These are phyloP conservation scores for Scutellaria baicalensis DNA, from an alignment of 257 asterid species.

Conservation along the genomic window DNA sequence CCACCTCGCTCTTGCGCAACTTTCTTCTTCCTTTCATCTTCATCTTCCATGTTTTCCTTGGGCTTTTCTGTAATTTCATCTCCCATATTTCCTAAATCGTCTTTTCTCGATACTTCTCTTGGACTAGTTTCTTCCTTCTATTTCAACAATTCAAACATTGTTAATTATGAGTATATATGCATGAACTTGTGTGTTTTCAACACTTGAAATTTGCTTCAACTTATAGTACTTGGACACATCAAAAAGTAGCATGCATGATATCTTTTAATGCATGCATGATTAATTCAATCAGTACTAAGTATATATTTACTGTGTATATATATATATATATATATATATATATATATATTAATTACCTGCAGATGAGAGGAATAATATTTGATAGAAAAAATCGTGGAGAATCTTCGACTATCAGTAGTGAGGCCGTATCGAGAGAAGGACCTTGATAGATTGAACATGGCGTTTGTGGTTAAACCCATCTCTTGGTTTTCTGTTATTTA, in stretches of 20 bases:
- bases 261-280: no score
- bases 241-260: no score
- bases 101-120: neutral
- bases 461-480: neutral
- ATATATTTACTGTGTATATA: neutral
- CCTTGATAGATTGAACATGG: constrained; percentile 5
- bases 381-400: neutral
- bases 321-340: neutral
- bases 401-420: neutral
- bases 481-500: neutral
- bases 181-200: no score
- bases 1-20: constrained; percentile 25
- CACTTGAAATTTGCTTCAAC: no score
- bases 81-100: neutral
- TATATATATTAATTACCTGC: no score
- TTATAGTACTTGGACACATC: no score
- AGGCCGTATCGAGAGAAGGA: neutral
- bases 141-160: no score
- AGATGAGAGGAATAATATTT: constrained; percentile 5
- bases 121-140: neutral
- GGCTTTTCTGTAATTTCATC: neutral
- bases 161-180: no score
- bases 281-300: no score
- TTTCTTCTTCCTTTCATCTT: constrained; percentile 15
- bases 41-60: neutral